Base-by-base conservation (phyloP, 345 rosid genomes). In the Brassica carinata region DNA sequence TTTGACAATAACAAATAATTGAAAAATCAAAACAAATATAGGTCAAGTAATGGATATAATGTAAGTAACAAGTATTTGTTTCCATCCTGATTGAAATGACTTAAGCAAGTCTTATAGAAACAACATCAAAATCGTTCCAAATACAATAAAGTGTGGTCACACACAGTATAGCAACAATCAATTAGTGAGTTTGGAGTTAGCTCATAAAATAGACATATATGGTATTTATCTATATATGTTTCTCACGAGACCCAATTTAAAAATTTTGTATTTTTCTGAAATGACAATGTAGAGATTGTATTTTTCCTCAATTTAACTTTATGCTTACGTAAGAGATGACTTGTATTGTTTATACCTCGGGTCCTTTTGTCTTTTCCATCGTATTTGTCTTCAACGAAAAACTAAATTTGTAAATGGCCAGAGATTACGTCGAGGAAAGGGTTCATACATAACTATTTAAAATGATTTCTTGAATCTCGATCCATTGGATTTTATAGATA, bases 381-480 rank as follows among this genome's bases (percentile, higher is more conserved):
- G 19, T 71, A 18, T 78, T 72, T 78, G 81, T 78, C 81, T 55
- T 78, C 82, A 72, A 65, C 67, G 72, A 36, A 64, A 51, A 71
- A 78, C 34, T 65, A 65, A 65, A 72, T 72, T 72, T 78, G 19
- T 4, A 40, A 45, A 72, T 65, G 72, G 72, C 72, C 72, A 78
- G 72, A 65, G 72, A 72, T 78, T 65, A 65, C 77, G 81, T 78
- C 45, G 77, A 78, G 67, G 67, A 78, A 71, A 78, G 72, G 81
- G 66, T 72, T 78, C 67, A 34, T 71, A 34, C 55, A 13, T 78
- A 65, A 53, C 65, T 64, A 7, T 64, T 31, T 48, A 8, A 17
- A 51, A 23, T 51, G 38, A 64, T 78, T 64, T 78, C 72, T 78
- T 64, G 77, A 78, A 53, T 55, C 26, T 64, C 72, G 77, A 78